Base-by-base conservation (phyloP, 441 rosid genomes). In the Cnidoscolus chayamansa region DNA sequence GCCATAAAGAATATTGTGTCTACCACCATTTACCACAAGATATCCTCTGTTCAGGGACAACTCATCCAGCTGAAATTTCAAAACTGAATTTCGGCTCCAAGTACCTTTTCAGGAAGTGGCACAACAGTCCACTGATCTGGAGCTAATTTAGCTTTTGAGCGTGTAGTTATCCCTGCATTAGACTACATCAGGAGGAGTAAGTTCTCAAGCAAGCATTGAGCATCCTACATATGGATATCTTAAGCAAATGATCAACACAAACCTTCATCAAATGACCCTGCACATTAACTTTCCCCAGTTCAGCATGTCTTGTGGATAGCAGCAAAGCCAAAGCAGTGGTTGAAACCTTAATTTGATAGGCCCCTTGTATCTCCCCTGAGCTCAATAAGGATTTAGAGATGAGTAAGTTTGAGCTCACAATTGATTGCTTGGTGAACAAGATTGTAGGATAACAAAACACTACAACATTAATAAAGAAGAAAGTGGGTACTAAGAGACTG, bases 281-380 rank as follows among this genome's bases (percentile, higher is more conserved):
- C 75, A 94, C 98, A 76, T 85, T 84, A 81, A 90, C 78, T 76
- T 85, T 94, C 68, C 81, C 86, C 68, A 94, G 73, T 80, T 87
- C 94, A 78, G 87, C 65, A 81, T 90, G 96, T 77, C 84, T 87
- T 20, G 96, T 80, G 70, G 97, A 90, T 19, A 92, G 85, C 77
- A 92, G 68, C 71, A 90, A 77, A 54, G 90, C 94, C 85, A 90
- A 85, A 78, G 97, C 98, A 72, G 81, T 86, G 57, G 94, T 86
- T 45, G 96, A 88, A 76, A 94, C 93, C 83, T 88, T 94, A 73
- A 94, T 94, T 82, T 89, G 96, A 82, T 92, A 94, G 60, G 91
- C 88, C 55, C 96, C 95, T 78, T 87, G 94, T 84, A 94, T 88
- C 86, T 92, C 97, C 65, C 89, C 97, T 94, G 88, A 65, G 74